Base-by-base conservation (phyloP, 2,329 filamentous ascomycete species). In the Fusarium mundagurra region DNA sequence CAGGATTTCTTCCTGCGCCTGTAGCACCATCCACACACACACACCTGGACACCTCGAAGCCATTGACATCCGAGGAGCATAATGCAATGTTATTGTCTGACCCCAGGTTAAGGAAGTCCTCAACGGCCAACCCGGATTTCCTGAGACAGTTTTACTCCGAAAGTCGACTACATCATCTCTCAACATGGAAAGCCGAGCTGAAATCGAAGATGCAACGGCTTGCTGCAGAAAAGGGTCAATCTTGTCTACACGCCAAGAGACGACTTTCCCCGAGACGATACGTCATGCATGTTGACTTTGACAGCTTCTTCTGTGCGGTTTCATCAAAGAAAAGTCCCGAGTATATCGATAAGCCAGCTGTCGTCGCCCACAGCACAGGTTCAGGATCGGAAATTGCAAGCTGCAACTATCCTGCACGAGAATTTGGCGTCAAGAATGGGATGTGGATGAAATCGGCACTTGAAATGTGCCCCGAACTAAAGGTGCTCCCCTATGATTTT, bases 361-460 rank as follows among this genome's bases (percentile, higher is more conserved):
- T 94, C 2, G 93, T 99, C 39, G 96, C 96, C 8, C 96, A 99
- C 79, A 93, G 96, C 9, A 89, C 88, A 50, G 96, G 96, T 0
- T 90, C 90, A 31, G 94, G 94, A 1, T 98, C 96, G 1, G 96
- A 99, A 80, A 98, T 99, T 78, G 96, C 96, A 29, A 98, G 95
- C 73, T 99, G 96, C 83, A 99, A 99, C 78, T 99, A 99, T 80
- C 91, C 93, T 27, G 96, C 97, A 12, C 91, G 96, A 43, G 88
- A 90, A 38, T 96, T 92, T 76, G 96, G 96, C 3, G 88, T 99
- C 62, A 98, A 95, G 80, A 99, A 99, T 76, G 97, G 97, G 43
- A 99, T 98, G 96, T 99, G 97, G 96, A 98, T 99, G 96, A 97
- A 96, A 81, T 88, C 89, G 39, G 96, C 96, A 0, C 87, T 92